These are phyloP conservation scores for Ophiosphaerella narmari DNA, from an alignment of 2,329 filamentous ascomycete species.

Conservation along the genomic window DNA sequence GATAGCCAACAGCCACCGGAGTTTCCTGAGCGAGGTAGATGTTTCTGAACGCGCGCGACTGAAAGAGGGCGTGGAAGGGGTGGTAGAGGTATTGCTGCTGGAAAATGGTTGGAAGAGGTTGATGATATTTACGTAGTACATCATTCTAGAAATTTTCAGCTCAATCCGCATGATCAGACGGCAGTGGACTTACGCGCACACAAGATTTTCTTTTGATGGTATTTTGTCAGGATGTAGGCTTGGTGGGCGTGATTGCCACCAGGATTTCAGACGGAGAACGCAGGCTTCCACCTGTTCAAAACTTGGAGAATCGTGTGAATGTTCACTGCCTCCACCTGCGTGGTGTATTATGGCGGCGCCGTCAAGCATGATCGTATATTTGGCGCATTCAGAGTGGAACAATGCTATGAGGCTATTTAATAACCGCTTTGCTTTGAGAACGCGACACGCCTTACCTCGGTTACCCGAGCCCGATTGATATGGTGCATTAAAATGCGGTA, in stretches of 20 bases:
- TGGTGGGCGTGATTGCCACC: constrained; percentile 25
- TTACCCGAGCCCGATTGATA: constrained; percentile 16
- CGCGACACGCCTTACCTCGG: constrained; percentile 21
- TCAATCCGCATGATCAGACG: background rate
- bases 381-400: constrained; percentile 34
- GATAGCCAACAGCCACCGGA: constrained; percentile 28
- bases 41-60: constrained; percentile 20
- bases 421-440: background rate
- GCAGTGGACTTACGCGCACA: constrained; percentile 27
- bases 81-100: constrained; percentile 8
- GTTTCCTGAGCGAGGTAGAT: constrained; percentile 23
- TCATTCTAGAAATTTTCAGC: constrained; percentile 27
- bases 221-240: constrained; percentile 23
- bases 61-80: constrained; percentile 18
- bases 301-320: constrained; percentile 9
- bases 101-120: constrained; percentile 32
- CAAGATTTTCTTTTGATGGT: constrained; percentile 30
- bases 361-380: constrained; percentile 30
- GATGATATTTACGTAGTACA: constrained; percentile 31
- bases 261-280: constrained; percentile 25
- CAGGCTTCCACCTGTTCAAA: constrained; percentile 26
- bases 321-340: constrained; percentile 4
- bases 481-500: constrained; percentile 31
- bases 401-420: constrained; percentile 21
- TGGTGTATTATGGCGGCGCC: constrained; percentile 20